A percentile compares a stretch with the other conserved stretches of the same genome.
phyloP scores from a whole-genome alignment of 495 filamentous ascomycete genomes.

The Neurospora sp. region DNA sequence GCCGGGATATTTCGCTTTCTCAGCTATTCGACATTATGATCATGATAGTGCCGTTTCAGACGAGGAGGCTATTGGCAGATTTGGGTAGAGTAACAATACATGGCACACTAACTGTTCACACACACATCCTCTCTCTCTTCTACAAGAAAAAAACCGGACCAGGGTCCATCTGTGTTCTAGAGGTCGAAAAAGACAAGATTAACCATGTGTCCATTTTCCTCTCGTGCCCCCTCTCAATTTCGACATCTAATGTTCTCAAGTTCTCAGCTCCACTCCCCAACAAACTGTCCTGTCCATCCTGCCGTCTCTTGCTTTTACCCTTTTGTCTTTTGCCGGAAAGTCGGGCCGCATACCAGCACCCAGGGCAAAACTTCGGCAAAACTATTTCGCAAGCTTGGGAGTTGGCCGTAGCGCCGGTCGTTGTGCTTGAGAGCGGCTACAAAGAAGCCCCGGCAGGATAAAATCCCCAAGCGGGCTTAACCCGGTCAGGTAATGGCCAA shows the following conservation, averaged over 20 bases:
- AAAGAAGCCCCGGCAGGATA: neutral
- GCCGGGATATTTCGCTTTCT: neutral
- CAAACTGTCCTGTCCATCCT: neutral
- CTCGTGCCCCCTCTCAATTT: neutral
- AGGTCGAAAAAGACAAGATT: neutral
- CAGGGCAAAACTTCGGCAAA: constrained; percentile 1
- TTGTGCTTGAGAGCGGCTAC: neutral
- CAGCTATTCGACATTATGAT: neutral
- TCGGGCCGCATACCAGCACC: neutral
- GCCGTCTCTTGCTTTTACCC: neutral
- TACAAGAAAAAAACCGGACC: neutral
- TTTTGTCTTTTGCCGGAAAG: neutral
- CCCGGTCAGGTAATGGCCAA: neutral
- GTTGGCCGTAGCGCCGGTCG: neutral
- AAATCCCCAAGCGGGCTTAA: neutral
- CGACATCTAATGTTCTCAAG: neutral
- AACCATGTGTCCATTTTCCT: neutral
- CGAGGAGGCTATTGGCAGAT: neutral
- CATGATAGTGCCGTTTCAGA: neutral
- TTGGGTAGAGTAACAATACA: neutral
- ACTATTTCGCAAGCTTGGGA: neutral
- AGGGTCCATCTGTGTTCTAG: neutral
- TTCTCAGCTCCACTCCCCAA: neutral
- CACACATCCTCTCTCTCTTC: neutral
- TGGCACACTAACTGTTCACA: neutral